Conservation (phyloP, 2,329 filamentous ascomycete species). For the Elsinoe arachidis region DNA sequence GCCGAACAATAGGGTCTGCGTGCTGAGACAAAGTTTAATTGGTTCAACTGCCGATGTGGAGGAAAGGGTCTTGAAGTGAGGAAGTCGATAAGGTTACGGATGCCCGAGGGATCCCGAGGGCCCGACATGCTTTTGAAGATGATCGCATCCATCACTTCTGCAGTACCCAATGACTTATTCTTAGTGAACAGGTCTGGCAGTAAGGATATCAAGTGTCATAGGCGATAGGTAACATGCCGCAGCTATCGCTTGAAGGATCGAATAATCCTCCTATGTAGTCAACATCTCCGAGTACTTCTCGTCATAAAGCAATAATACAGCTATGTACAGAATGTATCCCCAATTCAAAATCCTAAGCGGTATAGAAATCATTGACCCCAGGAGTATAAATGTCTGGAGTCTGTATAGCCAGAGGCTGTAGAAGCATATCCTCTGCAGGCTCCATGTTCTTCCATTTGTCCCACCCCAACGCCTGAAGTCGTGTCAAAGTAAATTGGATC, state of each 20-base stretch:
- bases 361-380: constrained; percentile 5
- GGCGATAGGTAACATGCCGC: too few relatives aligned
- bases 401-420: not conserved
- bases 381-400: not conserved
- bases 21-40: not conserved
- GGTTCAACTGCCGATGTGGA: not conserved
- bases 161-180: too few relatives aligned
- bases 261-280: too few relatives aligned
- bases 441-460: constrained; percentile 6
- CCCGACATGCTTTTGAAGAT: not conserved
- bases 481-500: constrained; percentile 2
- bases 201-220: too few relatives aligned
- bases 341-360: constrained; percentile 1
- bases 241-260: too few relatives aligned
- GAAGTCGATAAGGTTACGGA: not conserved
- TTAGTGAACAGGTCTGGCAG: too few relatives aligned
- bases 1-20: not conserved
- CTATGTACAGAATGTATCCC: not conserved
- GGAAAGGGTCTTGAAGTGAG: not conserved
- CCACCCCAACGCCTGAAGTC: constrained; percentile 3
- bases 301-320: not conserved
- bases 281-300: too few relatives aligned
- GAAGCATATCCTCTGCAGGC: not conserved
- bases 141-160: too few relatives aligned
- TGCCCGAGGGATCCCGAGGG: not conserved